Evolutionary conservation across 345 rosid genomes (phyloP).

Genomic region (Lagerstroemia speciosa): DNA sequence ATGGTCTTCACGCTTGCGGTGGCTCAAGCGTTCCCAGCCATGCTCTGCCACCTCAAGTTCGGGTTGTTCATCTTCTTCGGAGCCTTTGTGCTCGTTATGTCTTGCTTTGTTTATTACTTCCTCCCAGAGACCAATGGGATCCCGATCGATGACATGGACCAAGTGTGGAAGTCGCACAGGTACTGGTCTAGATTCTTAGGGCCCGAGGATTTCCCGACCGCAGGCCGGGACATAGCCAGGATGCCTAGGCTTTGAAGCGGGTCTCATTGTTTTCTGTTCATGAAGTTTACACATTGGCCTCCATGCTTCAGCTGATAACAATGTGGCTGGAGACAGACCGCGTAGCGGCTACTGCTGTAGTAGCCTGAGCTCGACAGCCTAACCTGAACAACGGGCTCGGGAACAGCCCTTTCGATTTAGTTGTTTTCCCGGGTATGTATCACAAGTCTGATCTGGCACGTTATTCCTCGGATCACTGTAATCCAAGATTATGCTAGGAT

Average conservation of each 20-base stretch:
- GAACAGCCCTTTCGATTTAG: background rate
- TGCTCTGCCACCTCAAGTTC: constrained; percentile 56
- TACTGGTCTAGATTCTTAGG: constrained; percentile 43
- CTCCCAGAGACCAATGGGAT: constrained; percentile 59
- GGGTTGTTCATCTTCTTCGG: constrained; percentile 56
- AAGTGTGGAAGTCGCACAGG: constrained; percentile 52
- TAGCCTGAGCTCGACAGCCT: background rate
- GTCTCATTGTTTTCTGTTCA: background rate
- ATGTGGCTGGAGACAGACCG: too few species aligned
- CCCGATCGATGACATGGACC: constrained; percentile 54
- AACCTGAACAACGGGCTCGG: background rate
- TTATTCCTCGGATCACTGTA: too few species aligned
- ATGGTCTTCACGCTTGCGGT: too few species aligned
- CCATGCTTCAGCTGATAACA: too few species aligned
- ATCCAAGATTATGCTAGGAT: too few species aligned
- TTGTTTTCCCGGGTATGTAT: too few species aligned
- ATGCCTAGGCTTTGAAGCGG: background rate
- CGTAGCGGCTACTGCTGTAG: background rate
- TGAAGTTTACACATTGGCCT: too few species aligned
- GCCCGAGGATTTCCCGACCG: constrained; percentile 17
- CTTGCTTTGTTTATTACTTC: constrained; percentile 38
- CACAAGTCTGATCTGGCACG: too few species aligned
- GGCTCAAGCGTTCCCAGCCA: too few species aligned
- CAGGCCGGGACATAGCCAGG: constrained; percentile 32
- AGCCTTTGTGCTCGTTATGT: constrained; percentile 47